Base-by-base conservation (phyloP, 352 stramenopile genomes). In the Blastocystis sp. region DNA sequence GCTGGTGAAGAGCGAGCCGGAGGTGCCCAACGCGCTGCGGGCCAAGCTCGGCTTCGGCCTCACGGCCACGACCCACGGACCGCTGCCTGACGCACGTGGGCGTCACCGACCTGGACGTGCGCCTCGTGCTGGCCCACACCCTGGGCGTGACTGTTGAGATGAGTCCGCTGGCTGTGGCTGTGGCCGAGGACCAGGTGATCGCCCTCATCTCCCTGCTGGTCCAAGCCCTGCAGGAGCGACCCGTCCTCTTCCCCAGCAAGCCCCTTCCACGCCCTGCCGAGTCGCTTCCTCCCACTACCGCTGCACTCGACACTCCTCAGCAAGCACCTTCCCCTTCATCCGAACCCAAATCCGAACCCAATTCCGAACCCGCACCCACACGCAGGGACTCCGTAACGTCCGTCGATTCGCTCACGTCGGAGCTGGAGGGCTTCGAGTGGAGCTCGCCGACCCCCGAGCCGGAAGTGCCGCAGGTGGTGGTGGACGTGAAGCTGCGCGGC, bases 131-230 rank as follows among this genome's bases (percentile, higher is more conserved):
- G 23, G 74, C 74, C 40, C 53, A 69, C 10, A 84, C 67, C 53
- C 34, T 64, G 1, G 74, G 69, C 0, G 52, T 28, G 4, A 59
- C 74, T 1, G 14, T 84, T 17, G 34, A 53, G 23, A 52, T 84
- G 17, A 69, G 52, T 52, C 74, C 28, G 28, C 67, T 84, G 23
- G 74, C 52, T 11, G 14, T 84, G 19, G 74, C 74, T 38, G 4
- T 84, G 19, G 67, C 74, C 3, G 74, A 84, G 56, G 74, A 56
- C 23, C 74, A 84, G 40, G 74, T 84, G 40, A 19, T 84, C 14
- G 43, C 74, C 4, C 56, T 84, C 10, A 84, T 84, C 48, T 53
- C 67, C 28, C 61, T 84, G 34, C 61, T 84, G 34, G 69, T 53
- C 1, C 21, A 84, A 23, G 69, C 67, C 52, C 52, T 84, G 9